phyloP scores from a whole-genome alignment of 257 asterid species.

The Cinchona pubescens region DNA sequence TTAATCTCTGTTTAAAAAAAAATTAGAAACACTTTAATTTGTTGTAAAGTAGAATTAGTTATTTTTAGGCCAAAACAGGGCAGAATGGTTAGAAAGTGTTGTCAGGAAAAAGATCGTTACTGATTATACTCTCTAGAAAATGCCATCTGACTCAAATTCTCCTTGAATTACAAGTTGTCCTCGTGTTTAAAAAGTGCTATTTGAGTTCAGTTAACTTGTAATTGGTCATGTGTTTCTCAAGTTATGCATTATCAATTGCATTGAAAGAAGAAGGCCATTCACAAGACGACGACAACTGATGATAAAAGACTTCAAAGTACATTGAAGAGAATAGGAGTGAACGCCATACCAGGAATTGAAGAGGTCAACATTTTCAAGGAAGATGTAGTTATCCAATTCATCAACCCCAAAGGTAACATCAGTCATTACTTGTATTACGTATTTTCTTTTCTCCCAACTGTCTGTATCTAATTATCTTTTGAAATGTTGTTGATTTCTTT shows the following conservation, averaged over 20 bases:
- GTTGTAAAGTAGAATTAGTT: background rate
- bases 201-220: background rate
- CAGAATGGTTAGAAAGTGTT: background rate
- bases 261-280: conserved; percentile 88
- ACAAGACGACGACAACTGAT: conserved; percentile 70
- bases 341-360: conserved; percentile 69
- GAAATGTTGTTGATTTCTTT: background rate
- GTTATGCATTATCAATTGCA: conserved; percentile 17
- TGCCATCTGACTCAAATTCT: background rate
- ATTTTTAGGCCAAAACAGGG: background rate
- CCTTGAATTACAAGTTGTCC: background rate
- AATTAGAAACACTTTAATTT: background rate
- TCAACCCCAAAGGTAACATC: conserved; percentile 56
- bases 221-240: background rate
- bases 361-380: conserved; percentile 82
- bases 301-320: conserved; percentile 80
- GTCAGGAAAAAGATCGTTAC: background rate
- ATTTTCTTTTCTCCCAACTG: background rate
- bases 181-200: background rate
- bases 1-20: too few species aligned
- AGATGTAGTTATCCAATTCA: conserved; percentile 66
- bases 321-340: conserved; percentile 77
- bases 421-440: background rate
- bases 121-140: background rate
- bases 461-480: background rate